Evolutionary conservation across 306 rosid genomes (phyloP).

Genomic region (Gastrolobium bilobum): DNA sequence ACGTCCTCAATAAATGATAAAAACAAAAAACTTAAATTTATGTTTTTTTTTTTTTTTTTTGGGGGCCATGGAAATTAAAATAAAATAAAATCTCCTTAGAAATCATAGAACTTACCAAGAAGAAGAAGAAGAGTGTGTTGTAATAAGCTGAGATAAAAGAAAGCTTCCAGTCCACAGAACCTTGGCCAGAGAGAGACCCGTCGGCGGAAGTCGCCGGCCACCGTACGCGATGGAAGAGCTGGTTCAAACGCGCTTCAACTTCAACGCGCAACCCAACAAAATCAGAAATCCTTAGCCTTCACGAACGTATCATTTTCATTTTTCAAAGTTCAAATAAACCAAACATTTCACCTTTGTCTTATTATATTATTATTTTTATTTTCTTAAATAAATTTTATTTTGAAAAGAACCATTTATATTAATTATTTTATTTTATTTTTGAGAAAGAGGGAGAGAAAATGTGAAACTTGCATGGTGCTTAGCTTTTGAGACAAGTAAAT

Average conservation of each 20-base stretch:
- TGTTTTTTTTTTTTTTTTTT: neutral
- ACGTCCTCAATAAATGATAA: slow-evolving; percentile 12
- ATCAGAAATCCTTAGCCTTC: neutral
- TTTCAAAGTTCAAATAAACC: slow-evolving; percentile 32
- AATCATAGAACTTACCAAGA: slow-evolving; percentile 38
- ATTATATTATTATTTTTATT: neutral
- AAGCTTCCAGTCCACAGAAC: neutral
- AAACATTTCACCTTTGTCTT: neutral
- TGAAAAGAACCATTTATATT: neutral
- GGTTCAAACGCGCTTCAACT: neutral
- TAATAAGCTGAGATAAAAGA: slow-evolving; percentile 38
- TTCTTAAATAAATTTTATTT: neutral
- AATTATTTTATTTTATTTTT: neutral
- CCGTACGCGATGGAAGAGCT: slow-evolving; percentile 44
- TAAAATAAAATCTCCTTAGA: neutral
- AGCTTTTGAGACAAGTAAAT: too few relatives aligned
- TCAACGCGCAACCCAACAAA: slow-evolving; percentile 37
- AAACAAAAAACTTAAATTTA: neutral
- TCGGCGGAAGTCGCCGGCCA: slow-evolving; percentile 41
- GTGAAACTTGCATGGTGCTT: too few relatives aligned
- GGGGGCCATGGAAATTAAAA: neutral
- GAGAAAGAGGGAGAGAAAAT: neutral
- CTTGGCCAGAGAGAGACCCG: neutral
- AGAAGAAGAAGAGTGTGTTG: slow-evolving; percentile 36
- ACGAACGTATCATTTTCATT: slow-evolving; percentile 20